Percentiles rank a stretch among this genome's conserved stretches.
Conservation (phyloP, 2,329 filamentous ascomycete genomes). For the Didymella pomorum region DNA sequence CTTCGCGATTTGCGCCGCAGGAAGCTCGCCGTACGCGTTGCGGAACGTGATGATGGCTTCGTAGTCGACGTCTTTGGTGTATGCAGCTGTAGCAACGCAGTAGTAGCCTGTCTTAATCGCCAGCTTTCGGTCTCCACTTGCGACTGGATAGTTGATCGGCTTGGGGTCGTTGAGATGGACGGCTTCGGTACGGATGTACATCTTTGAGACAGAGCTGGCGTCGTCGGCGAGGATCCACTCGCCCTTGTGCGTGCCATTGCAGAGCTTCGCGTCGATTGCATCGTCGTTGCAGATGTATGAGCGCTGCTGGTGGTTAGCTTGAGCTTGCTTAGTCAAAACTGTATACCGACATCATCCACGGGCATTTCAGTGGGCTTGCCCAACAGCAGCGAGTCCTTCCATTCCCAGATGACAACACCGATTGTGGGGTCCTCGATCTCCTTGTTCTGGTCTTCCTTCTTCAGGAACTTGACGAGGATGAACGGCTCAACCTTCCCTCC, state of each 20-base stretch:
- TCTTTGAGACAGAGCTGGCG: conserved; percentile 74
- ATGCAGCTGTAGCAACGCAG: conserved; percentile 83
- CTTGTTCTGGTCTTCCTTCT: conserved; percentile 59
- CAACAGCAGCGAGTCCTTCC: conserved; percentile 82
- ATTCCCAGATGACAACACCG: conserved; percentile 92
- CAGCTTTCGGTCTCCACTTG: conserved; percentile 48
- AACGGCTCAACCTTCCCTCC: conserved; percentile 87
- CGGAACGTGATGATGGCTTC: conserved; percentile 86
- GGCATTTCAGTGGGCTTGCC: conserved; percentile 64
- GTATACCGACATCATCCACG: conserved; percentile 36
- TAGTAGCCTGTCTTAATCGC: conserved; percentile 86
- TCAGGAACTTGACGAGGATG: conserved; percentile 82
- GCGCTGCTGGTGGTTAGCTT: conserved; percentile 55
- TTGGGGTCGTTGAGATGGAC: conserved; percentile 80
- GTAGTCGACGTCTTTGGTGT: conserved; percentile 71
- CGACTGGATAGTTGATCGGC: conserved; percentile 81
- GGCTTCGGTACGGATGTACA: conserved; percentile 78
- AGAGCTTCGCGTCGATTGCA: conserved; percentile 73
- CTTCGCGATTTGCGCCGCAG: conserved; percentile 94
- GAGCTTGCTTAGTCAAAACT: too few relatives aligned
- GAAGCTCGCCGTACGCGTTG: conserved; percentile 95
- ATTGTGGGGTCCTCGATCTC: conserved; percentile 75
- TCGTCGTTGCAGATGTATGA: conserved; percentile 79
- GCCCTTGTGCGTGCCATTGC: conserved; percentile 79
- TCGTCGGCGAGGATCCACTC: conserved; percentile 84